Base-by-base conservation (phyloP, 768 basidiomycete species). In the Grammothele lineata region DNA sequence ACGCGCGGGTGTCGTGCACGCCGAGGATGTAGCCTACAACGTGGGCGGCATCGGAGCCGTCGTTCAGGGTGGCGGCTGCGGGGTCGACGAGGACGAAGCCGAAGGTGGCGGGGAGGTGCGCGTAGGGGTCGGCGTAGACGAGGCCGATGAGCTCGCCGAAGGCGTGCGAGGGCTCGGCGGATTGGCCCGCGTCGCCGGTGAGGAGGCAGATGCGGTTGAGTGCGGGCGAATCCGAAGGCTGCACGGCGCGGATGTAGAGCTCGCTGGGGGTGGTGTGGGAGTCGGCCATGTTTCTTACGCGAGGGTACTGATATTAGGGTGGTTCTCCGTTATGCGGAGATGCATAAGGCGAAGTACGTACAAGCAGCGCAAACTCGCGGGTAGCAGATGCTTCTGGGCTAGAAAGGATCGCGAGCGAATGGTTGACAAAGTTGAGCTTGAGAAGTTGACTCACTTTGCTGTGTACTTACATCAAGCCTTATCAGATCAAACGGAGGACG, bases 1-100 rank as follows among this genome's bases (percentile, higher is more conserved):
- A 89, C 4, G 70, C 67, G 27, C 80, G 76, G 26, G 86, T 84
- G 61, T 90, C 84, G 34, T 70, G 70, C 17, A 87, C 73, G 39
- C 83, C 83, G 26, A 90, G 62, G 47, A 80, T 64, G 59, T 91
- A 91, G 27, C 89, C 89, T 35, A 90, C 84, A 1, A 83, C 76
- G 32, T 70, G 69, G 38, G 57, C 56, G 11, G 41, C 47, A 17
- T 54, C 42, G 17, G 15, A 14, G 9, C 6, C 9, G 35, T 8
- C 7, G 35, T 8, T 6, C 6, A 17, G 12, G 35, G 35, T 8
- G 8, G 27, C 14, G 8, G 27, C 27, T 7, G 55, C 22, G 12
- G 64, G 56, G 38, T 66, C 64, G 37, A 77, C 80, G 60, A 92
- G 66, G 34, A 90, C 86, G 62, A 86, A 91, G 10, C 77, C 86